phyloP scores from a whole-genome alignment of 192 early-diverging fungal species.

The Mortierella antarctica region DNA sequence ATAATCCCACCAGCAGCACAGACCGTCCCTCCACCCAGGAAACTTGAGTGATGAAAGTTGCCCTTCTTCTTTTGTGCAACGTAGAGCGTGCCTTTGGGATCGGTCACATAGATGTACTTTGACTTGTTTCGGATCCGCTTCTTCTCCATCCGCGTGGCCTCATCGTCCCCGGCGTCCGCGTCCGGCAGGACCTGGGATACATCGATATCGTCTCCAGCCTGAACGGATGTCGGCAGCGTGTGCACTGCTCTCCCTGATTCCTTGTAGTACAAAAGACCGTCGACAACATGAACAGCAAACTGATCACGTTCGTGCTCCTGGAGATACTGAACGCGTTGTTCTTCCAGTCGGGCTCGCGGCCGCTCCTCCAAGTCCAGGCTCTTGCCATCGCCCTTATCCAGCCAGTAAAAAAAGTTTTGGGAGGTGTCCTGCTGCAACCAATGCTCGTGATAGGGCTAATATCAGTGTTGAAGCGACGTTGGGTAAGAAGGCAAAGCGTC shows the following conservation, averaged over 20 bases:
- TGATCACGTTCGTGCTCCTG: slow-evolving; percentile 41
- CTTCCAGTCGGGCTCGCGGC: slow-evolving; percentile 38
- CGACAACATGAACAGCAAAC: slow-evolving; percentile 41
- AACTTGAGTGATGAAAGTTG: slow-evolving; percentile 58
- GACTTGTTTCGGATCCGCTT: slow-evolving; percentile 37
- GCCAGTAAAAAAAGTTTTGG: slow-evolving; percentile 59
- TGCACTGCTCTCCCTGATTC: slow-evolving; percentile 40
- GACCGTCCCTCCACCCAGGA: slow-evolving; percentile 53
- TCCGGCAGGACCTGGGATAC: slow-evolving; percentile 38
- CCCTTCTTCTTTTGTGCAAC: slow-evolving; percentile 54
- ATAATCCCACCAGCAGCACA: slow-evolving; percentile 54
- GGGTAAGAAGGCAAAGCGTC: not conserved
- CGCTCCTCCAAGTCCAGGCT: slow-evolving; percentile 25
- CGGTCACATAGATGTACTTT: slow-evolving; percentile 59
- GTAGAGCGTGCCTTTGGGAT: slow-evolving; percentile 44
- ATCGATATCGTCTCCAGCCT: slow-evolving; percentile 31
- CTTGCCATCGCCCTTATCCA: slow-evolving; percentile 54
- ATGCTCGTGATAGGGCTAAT: slow-evolving; percentile 50
- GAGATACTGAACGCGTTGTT: slow-evolving; percentile 50
- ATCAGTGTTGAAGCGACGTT: not conserved
- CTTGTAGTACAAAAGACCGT: slow-evolving; percentile 47
- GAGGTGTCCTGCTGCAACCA: slow-evolving; percentile 49
- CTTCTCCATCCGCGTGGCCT: slow-evolving; percentile 32
- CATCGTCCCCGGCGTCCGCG: slow-evolving; percentile 22
- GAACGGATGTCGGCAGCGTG: slow-evolving; percentile 29